These are phyloP conservation scores for Ogataea philodendri DNA, from an alignment of 805 yeast genomes.

Conservation along the genomic window DNA sequence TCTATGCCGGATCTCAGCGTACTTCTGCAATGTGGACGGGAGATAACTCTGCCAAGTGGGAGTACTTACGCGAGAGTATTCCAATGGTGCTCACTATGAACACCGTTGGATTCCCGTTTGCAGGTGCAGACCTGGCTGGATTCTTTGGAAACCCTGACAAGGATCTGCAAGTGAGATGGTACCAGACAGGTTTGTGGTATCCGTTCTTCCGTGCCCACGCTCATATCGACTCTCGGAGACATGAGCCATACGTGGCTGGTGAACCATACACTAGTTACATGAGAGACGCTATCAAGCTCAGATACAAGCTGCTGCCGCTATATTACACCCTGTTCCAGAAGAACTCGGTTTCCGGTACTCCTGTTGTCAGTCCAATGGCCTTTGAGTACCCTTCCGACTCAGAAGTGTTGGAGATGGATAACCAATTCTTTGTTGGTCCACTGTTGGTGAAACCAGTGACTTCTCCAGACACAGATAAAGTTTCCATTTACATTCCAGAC, in stretches of 20 bases:
- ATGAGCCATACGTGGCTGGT: constrained; percentile 88
- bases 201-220: constrained; percentile 98
- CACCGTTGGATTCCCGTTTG: constrained; percentile 82
- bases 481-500: constrained; percentile 53
- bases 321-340: constrained; percentile 77
- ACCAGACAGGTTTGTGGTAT: constrained; percentile 92
- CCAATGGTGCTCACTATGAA: constrained; percentile 88
- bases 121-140: constrained; percentile 97
- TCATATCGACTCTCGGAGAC: constrained; percentile 85
- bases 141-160: constrained; percentile 86
- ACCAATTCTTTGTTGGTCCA: constrained; percentile 76
- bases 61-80: constrained; percentile 69
- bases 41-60: constrained; percentile 94
- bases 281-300: constrained; percentile 64
- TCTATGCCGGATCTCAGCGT: constrained; percentile 87
- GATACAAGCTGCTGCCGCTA: constrained; percentile 77
- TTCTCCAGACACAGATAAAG: constrained; percentile 43
- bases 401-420: constrained; percentile 61
- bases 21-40: constrained; percentile 98
- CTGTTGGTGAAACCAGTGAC: constrained; percentile 80
- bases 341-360: constrained; percentile 58
- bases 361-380: constrained; percentile 68
- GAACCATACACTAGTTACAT: constrained; percentile 69
- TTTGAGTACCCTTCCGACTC: constrained; percentile 51
- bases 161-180: constrained; percentile 88